These are phyloP conservation scores for Lenwebbia sp. DNA, from an alignment of 345 rosid genomes.

Conservation along the genomic window DNA sequence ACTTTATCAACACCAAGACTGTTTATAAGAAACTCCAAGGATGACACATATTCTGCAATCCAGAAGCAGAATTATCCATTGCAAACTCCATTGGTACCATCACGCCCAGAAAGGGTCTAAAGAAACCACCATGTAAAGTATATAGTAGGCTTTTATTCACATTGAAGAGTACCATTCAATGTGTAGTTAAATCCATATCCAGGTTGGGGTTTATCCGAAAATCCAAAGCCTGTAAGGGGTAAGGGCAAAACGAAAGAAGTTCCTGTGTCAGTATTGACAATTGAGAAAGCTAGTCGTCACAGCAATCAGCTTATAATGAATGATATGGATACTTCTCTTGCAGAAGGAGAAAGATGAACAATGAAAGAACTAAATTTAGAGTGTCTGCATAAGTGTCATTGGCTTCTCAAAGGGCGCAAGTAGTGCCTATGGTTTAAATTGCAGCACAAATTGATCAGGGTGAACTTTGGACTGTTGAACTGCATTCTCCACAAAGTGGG, in stretches of 20 bases:
- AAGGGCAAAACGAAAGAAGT: not conserved
- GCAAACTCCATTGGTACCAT: not conserved
- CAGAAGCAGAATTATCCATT: not conserved
- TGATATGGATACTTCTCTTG: not conserved
- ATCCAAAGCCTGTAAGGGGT: conserved; percentile 62
- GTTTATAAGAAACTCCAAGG: conserved; percentile 62
- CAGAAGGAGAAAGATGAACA: not conserved
- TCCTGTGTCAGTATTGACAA: not conserved
- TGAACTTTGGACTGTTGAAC: not conserved
- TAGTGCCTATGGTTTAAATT: not conserved
- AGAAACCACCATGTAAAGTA: not conserved
- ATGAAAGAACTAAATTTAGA: not conserved
- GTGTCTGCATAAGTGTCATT: not conserved
- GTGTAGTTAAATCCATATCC: conserved; percentile 88
- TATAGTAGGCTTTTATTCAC: not conserved
- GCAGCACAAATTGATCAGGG: not conserved
- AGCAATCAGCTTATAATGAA: not conserved
- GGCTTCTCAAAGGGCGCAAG: not conserved
- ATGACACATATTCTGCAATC: conserved; percentile 66
- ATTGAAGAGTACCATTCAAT: conserved; percentile 43
- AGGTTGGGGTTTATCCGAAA: conserved; percentile 98
- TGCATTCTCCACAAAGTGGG: not conserved
- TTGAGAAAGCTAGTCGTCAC: not conserved
- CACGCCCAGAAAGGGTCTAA: not conserved
- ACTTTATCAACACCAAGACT: conserved; percentile 38